Percentiles rank a stretch among this genome's conserved stretches.
phyloP scores from a whole-genome alignment of 306 rosid genomes.

The Prosopis cineraria region DNA sequence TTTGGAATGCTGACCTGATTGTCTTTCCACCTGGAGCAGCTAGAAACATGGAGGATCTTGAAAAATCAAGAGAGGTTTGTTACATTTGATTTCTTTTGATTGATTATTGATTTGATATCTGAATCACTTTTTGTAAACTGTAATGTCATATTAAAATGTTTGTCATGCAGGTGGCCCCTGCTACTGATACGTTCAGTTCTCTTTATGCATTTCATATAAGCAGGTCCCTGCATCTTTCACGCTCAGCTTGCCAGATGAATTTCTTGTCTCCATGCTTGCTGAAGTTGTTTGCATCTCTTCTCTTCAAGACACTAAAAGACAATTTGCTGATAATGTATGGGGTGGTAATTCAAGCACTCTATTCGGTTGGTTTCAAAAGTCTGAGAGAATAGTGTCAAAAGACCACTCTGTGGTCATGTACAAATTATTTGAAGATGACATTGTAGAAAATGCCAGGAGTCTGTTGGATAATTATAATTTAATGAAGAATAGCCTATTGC shows the following conservation, averaged over 20 bases:
- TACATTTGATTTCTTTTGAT: constrained; percentile 27
- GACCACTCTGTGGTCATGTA: constrained; percentile 68
- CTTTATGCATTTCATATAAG: constrained; percentile 83
- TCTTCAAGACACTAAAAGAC: constrained; percentile 68
- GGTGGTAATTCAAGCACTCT: constrained; percentile 49
- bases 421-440: constrained; percentile 72
- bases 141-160: constrained; percentile 63
- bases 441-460: constrained; percentile 77
- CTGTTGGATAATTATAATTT: constrained; percentile 60
- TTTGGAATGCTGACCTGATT: constrained; percentile 72
- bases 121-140: constrained; percentile 44
- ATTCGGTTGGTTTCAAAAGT: constrained; percentile 66
- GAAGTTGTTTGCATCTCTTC: constrained; percentile 76
- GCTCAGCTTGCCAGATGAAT: constrained; percentile 68
- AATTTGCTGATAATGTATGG: constrained; percentile 55
- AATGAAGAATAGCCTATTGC: constrained; percentile 47
- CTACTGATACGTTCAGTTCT: constrained; percentile 91
- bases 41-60: constrained; percentile 81
- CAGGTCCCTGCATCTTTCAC: constrained; percentile 84
- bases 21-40: constrained; percentile 76
- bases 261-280: constrained; percentile 66
- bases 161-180: constrained; percentile 87
- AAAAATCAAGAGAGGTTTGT: constrained; percentile 82
- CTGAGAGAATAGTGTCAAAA: constrained; percentile 57
- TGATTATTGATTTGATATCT: constrained; percentile 18